Evolutionary conservation across 2,329 filamentous ascomycete species (phyloP), one percentile per base, ranked within the genome.

Genomic region (Hymenoscyphus infarciens): DNA sequence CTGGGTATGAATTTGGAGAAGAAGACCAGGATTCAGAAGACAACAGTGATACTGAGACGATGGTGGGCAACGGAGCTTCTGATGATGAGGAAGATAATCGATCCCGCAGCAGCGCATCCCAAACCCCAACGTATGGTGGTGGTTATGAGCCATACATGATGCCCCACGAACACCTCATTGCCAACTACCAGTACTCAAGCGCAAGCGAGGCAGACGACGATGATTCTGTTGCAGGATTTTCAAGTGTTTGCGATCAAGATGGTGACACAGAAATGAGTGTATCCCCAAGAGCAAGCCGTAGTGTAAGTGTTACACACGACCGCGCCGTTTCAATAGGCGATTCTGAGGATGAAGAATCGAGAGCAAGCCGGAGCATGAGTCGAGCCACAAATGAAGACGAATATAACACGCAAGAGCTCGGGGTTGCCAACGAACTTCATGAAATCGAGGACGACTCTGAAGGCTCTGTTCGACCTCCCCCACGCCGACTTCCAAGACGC

Each of bases 251-350:
- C 56, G 74, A 75, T 61, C 55, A 63, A 10, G 74, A 75, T 61
- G 74, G 74, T 15, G 74, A 75, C 57, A 73, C 74, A 35, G 73
- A 75, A 57, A 75, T 75, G 74, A 73, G 67, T 57, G 65, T 64
- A 4, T 72, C 71, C 1, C 67, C 72, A 11, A 56, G 58, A 57
- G 56, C 57, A 52, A 67, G 59, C 38, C 63, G 60, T 27, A 65
- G 64, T 54, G 60, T 60, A 1, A 66, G 64, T 56, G 22, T 39
- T 42, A 42, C 42, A 25, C 53, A 64, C 39, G 54, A 56, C 19
- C 54, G 56, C n/a, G 57, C 25, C 13, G 52, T 59, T 22, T 42
- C 56, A 38, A 5, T 58, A 33, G 54, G 27, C 29, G 60, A 58
- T 19, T 59, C 62, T 22, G 56, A 63, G 16, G 33, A 22, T 22